These are phyloP conservation scores for Puccinia coronata DNA, from an alignment of 1,284 basidiomycete species.

Conservation along the genomic window DNA sequence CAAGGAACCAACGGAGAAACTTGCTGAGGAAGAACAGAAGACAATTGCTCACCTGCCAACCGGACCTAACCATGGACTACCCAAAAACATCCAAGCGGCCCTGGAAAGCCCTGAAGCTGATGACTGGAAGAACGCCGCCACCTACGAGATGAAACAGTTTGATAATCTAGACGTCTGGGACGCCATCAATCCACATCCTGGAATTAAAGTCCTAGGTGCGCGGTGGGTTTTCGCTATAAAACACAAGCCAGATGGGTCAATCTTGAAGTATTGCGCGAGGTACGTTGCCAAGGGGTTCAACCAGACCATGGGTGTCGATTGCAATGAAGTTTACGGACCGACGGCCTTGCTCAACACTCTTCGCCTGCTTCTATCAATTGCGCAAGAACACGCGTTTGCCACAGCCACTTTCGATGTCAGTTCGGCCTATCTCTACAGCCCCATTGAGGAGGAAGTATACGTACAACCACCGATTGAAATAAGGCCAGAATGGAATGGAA, in stretches of 20 bases:
- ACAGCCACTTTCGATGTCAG: slow-evolving; percentile 20
- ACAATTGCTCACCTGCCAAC: neutral
- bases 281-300: slow-evolving; percentile 17
- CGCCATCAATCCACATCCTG: neutral
- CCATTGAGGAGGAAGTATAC: neutral
- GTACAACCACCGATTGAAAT: neutral
- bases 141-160: neutral
- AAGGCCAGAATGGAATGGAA: neutral
- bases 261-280: neutral
- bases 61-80: neutral
- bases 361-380: neutral
- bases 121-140: neutral
- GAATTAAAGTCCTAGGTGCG: neutral
- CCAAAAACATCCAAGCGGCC: neutral
- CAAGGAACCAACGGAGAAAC: neutral
- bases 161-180: neutral
- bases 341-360: neutral
- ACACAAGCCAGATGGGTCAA: neutral
- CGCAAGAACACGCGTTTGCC: neutral
- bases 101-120: neutral
- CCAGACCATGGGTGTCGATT: neutral
- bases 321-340: neutral
- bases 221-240: slow-evolving; percentile 18
- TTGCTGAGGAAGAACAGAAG: neutral
- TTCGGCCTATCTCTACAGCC: slow-evolving; percentile 12